Evolutionary conservation across 2,329 filamentous ascomycete species (phyloP).

Genomic region (Colletotrichum lini): DNA sequence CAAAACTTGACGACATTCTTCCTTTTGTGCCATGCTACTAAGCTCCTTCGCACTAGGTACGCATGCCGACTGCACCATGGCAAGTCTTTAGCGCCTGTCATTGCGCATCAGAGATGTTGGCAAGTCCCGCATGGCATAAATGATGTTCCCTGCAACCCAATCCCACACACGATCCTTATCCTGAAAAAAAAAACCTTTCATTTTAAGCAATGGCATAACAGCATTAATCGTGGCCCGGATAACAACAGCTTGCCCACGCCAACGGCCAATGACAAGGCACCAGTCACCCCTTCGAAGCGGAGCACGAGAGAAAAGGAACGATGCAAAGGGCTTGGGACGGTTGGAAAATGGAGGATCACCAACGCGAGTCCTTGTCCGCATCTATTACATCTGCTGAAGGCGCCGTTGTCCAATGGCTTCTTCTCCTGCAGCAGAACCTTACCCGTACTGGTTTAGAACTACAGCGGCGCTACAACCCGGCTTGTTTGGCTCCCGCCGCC

Average conservation of each 20-base stretch:
- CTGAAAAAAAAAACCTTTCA: constrained; percentile 16
- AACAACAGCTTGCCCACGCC: background rate
- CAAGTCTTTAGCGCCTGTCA: constrained; percentile 10
- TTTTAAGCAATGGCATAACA: constrained; percentile 9
- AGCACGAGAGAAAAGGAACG: background rate
- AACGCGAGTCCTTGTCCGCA: constrained; percentile 26
- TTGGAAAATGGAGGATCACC: constrained; percentile 28
- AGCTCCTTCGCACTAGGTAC: background rate
- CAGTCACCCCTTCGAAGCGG: constrained; percentile 16
- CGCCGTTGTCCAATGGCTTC: constrained; percentile 32
- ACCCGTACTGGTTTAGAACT: constrained; percentile 38
- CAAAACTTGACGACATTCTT: background rate
- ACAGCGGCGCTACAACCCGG: constrained; percentile 36
- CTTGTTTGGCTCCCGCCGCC: constrained; percentile 34
- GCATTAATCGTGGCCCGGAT: constrained; percentile 15
- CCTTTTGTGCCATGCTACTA: background rate
- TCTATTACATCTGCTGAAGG: constrained; percentile 25
- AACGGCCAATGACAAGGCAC: background rate
- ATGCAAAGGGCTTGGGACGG: background rate
- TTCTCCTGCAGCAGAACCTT: constrained; percentile 30
- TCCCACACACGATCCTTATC: constrained; percentile 3
- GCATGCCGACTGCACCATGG: background rate
- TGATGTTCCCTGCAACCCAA: constrained; percentile 5
- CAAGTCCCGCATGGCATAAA: constrained; percentile 26
- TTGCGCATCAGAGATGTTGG: constrained; percentile 4